phyloP scores from a whole-genome alignment of 2,329 filamentous ascomycete genomes.

The Claviceps fusiformis region DNA sequence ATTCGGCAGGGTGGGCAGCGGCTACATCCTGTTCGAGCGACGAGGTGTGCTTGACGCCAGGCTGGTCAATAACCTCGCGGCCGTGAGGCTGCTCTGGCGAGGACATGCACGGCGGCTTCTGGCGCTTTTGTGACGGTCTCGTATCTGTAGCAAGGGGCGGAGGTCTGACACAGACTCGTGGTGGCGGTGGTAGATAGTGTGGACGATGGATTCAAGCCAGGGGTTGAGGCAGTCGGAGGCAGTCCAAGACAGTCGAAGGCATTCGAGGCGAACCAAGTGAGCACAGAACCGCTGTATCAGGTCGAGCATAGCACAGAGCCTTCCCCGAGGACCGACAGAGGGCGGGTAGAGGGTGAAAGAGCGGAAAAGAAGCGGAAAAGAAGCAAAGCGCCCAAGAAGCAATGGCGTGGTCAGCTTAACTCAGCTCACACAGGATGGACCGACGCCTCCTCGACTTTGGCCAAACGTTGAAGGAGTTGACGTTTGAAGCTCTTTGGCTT shows the following conservation, averaged over 20 bases:
- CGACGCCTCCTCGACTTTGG: no score
- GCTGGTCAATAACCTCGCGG: slow-evolving; percentile 10
- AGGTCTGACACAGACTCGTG: neutral
- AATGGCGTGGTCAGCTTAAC: no score
- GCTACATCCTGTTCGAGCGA: slow-evolving; percentile 1
- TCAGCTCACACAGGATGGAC: no score
- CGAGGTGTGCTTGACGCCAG: slow-evolving; percentile 2
- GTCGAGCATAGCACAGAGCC: neutral
- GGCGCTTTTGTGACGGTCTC: neutral
- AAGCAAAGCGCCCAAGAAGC: no score
- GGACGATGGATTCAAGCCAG: neutral
- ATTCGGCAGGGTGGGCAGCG: neutral
- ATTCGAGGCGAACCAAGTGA: neutral
- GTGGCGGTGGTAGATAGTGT: neutral
- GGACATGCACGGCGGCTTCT: slow-evolving; percentile 21
- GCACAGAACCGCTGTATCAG: neutral
- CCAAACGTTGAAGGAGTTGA: no score
- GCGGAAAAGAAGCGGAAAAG: no score
- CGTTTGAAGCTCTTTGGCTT: no score
- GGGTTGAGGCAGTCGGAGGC: neutral
- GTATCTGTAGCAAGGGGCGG: neutral
- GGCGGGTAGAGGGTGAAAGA: no score
- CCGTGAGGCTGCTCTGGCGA: slow-evolving; percentile 18
- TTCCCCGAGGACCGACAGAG: neutral
- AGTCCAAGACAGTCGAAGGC: neutral